Evolutionary conservation across 208 protist genomes (phyloP), one percentile per base, ranked within the genome.

Genomic region (Endotrypanum monterogeii): DNA sequence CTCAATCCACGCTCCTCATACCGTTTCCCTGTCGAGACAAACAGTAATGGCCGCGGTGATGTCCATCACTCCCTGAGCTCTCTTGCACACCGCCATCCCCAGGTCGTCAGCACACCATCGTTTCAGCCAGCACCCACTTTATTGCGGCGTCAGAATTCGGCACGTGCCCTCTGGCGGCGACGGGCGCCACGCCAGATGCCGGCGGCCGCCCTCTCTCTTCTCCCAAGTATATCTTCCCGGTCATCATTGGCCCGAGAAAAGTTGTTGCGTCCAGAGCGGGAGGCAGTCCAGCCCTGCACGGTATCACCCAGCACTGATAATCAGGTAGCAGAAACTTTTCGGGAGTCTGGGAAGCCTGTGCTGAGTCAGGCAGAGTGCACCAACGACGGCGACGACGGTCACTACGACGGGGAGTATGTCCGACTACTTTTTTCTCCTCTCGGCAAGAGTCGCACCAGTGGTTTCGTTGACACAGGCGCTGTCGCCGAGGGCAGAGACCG

Each of bases 361-460:
- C 41, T n/a, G n/a, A 32, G 63, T 25, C 63, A 11, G 12, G 23
- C 1, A 14, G 14, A 54, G 39, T 11, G 20, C 44, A 32, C 30
- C 63, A 68, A 25, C 25, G 48, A 55, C 20, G 66, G 57, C 48
- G 7, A 7, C 20, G 50, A 39, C 48, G 16, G 28, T 11, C 68
- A 44, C 55, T 73, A 62, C 68, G n/a, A 28, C 35, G 68, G 52
- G 30, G 68, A 62, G 35, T 73, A 73, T 54, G 68, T 63, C 52
- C 68, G 68, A 39, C 68, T 73, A 8, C 23, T 73, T 16, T 73
- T 73, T 55, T 62, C 55, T 35, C 32, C 39, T n/a, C 32, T 48
- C 32, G 14, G 44, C 23, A 12, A 11, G 30, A 41, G 18, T 20
- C 30, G 32, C 66, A 9, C 66, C 39, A 7, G 2, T 18, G 20